Conservation (phyloP, 805 yeast species). For the Candida chauliodis region DNA sequence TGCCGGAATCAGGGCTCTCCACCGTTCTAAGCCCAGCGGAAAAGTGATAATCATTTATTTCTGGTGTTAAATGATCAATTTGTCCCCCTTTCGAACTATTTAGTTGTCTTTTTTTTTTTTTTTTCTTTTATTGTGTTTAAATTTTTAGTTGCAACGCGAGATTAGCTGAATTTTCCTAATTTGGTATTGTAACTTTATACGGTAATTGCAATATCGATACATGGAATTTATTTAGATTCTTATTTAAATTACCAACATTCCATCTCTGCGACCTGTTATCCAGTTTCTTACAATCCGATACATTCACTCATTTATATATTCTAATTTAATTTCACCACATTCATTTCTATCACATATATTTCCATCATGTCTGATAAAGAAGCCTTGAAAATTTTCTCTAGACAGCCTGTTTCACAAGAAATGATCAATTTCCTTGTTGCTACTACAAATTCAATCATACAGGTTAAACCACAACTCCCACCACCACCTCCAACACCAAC, state of each 20-base stretch:
- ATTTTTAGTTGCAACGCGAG: no score
- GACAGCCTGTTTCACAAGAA: constrained; percentile 53
- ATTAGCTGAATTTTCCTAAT: constrained; percentile 7
- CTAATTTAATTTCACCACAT: constrained; percentile 1
- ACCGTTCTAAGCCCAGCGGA: no score
- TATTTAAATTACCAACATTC: no score
- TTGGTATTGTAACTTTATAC: constrained; percentile 5
- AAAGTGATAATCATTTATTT: no score
- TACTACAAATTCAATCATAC: constrained; percentile 56
- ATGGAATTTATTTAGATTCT: no score
- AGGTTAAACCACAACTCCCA: constrained; percentile 27
- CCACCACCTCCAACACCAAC: constrained; percentile 24
- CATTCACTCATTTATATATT: not conserved
- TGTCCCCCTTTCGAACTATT: no score
- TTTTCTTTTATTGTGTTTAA: no score
- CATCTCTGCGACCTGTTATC: not conserved
- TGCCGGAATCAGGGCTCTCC: no score
- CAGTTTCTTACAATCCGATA: no score
- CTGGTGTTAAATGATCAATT: no score
- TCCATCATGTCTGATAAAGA: constrained; percentile 33
- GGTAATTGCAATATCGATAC: no score
- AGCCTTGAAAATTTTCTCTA: constrained; percentile 52
- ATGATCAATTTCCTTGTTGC: constrained; percentile 58
- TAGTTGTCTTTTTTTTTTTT: no score
- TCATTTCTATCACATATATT: not conserved